Percentiles rank a stretch among this genome's conserved stretches.
Conservation (phyloP, 345 rosid species). For the Pistacia vera region DNA sequence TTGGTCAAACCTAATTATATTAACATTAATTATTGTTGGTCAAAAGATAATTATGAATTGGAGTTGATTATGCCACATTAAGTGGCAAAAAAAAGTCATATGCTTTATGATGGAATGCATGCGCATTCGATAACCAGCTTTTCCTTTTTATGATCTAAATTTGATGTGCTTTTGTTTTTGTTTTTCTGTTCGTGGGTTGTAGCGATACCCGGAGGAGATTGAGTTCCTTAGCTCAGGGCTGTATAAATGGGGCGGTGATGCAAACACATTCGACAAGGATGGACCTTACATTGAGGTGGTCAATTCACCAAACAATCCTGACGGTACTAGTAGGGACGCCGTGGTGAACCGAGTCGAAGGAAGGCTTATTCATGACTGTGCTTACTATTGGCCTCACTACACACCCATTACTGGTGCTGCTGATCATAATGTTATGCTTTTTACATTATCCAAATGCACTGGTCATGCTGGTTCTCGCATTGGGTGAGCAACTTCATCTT, state of each 20-base stretch:
- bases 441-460: constrained; percentile 87
- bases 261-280: constrained; percentile 50
- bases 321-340: constrained; percentile 64
- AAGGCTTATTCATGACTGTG: constrained; percentile 72
- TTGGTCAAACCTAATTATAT: background rate
- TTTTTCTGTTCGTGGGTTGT: background rate
- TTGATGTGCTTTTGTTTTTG: no score
- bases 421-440: constrained; percentile 78
- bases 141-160: background rate
- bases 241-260: constrained; percentile 90
- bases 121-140: no score
- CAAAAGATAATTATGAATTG: constrained; percentile 5
- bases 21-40: background rate
- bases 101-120: no score
- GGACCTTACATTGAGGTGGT: constrained; percentile 71
- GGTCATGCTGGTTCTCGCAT: constrained; percentile 97
- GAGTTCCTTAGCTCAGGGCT: constrained; percentile 60
- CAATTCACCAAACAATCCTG: constrained; percentile 87
- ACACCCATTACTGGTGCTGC: constrained; percentile 64
- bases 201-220: constrained; percentile 67
- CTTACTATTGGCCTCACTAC: constrained; percentile 94
- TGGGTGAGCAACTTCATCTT: constrained; percentile 51
- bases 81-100: background rate
- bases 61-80: constrained; percentile 1
- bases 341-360: constrained; percentile 68